Evolutionary conservation across 2,329 filamentous ascomycete genomes (phyloP), one percentile per base, ranked within the genome.

Genomic region (Rhexocercosporidium sp.): DNA sequence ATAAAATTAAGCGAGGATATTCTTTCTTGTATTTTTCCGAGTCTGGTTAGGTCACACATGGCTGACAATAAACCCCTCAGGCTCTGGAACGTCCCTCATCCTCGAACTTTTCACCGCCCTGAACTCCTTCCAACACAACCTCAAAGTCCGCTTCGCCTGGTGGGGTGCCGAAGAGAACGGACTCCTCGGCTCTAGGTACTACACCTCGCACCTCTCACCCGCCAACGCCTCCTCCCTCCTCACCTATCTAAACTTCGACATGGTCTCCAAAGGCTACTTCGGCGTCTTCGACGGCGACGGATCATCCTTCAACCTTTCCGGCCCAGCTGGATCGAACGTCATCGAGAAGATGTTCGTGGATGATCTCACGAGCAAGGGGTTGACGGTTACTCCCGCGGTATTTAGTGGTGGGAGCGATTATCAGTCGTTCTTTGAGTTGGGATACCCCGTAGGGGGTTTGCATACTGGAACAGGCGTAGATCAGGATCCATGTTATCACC

Each of bases 111-210:
- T 88, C 11, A 82, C 84, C 29, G 83, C 84, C n/a, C 82, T 90
- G 37, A 82, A 85, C n/a, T 80, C 82, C 51, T 90, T 82, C 77
- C 78, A 77, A 5, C 82, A 86, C 65, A 88, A 84, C 67, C 87
- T 88, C 73, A 83, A 84, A 39, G 84, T 90, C n/a, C 84, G 88
- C 66, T 89, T 90, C 77, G 82, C 80, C 64, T 91, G 86, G 82
- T 91, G 88, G 87, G 84, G 86, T 1, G 88, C 83, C 2, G 87
- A 90, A 76, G 87, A 89, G 73, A 86, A 85, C 63, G 88, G 88
- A 27, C 82, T 90, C 18, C 80, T 91, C 14, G 89, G 89, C 44
- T 85, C 84, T 6, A 80, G 82, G 31, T 83, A 84, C 79, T 90
- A 89, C 75, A 83, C 88, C 57, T 77, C 80, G 25, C 78, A 81